Evolutionary conservation across 2,329 filamentous ascomycete species (phyloP).

Genomic region (Purpureocillium takamizusanense): DNA sequence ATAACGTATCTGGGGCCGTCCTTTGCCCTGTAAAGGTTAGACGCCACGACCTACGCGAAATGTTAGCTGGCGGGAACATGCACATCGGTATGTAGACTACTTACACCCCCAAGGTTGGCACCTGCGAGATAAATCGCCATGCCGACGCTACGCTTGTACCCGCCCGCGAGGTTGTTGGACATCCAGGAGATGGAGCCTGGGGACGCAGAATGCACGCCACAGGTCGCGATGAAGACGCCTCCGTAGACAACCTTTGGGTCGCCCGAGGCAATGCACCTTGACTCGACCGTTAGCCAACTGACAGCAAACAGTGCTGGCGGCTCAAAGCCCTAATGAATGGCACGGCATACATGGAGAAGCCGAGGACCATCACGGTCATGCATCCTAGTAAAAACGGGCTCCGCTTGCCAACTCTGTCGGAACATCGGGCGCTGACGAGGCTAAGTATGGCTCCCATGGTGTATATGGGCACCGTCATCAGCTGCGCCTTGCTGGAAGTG

Average conservation of each 20-base stretch:
- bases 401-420: constrained; percentile 43
- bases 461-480: constrained; percentile 54
- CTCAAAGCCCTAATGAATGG: neutral
- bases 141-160: constrained; percentile 54
- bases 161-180: constrained; percentile 64
- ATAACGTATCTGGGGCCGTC: constrained; percentile 40
- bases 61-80: no score
- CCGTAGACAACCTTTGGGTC: constrained; percentile 59
- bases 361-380: constrained; percentile 43
- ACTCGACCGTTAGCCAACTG: constrained; percentile 16
- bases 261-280: constrained; percentile 48
- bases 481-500: constrained; percentile 46
- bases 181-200: constrained; percentile 73
- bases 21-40: constrained; percentile 56
- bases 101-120: constrained; percentile 46
- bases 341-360: constrained; percentile 41
- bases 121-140: constrained; percentile 57
- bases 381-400: constrained; percentile 47
- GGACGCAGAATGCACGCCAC: constrained; percentile 73
- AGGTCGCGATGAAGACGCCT: constrained; percentile 66
- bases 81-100: constrained; percentile 6
- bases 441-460: constrained; percentile 54
- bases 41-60: constrained; percentile 48
- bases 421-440: constrained; percentile 42
- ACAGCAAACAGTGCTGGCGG: no score